Conservation (phyloP, 2,329 filamentous ascomycete species). For the Monilinia fructigena region DNA sequence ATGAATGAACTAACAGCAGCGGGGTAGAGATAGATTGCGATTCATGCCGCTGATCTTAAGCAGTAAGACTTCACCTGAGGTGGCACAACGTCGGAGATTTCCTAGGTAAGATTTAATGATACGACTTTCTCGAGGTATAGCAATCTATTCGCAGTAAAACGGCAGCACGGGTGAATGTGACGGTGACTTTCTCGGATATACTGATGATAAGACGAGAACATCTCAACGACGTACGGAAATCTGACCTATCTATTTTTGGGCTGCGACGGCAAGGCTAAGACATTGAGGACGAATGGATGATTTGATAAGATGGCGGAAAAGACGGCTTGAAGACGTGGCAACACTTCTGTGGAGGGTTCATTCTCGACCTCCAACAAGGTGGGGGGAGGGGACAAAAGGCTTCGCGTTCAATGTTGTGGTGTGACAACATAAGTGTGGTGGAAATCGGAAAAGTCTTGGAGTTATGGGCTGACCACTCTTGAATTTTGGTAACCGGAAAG, state of each 20-base stretch:
- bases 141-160: background rate
- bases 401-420: background rate
- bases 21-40: background rate
- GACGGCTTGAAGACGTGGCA: conserved; percentile 16
- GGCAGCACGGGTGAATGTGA: background rate
- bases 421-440: background rate
- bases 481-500: background rate
- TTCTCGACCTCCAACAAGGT: background rate
- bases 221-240: background rate
- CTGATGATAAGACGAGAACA: background rate
- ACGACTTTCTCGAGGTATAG: background rate
- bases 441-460: background rate
- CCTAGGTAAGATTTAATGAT: background rate
- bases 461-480: conserved; percentile 1
- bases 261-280: conserved; percentile 4
- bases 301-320: background rate
- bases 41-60: background rate
- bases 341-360: background rate
- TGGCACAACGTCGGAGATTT: background rate
- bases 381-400: too few relatives aligned
- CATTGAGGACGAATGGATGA: conserved; percentile 1
- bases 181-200: conserved; percentile 10
- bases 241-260: background rate
- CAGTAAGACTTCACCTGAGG: conserved; percentile 1
- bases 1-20: background rate